Conservation (phyloP, 306 rosid species). For the Castanospermum australe region DNA sequence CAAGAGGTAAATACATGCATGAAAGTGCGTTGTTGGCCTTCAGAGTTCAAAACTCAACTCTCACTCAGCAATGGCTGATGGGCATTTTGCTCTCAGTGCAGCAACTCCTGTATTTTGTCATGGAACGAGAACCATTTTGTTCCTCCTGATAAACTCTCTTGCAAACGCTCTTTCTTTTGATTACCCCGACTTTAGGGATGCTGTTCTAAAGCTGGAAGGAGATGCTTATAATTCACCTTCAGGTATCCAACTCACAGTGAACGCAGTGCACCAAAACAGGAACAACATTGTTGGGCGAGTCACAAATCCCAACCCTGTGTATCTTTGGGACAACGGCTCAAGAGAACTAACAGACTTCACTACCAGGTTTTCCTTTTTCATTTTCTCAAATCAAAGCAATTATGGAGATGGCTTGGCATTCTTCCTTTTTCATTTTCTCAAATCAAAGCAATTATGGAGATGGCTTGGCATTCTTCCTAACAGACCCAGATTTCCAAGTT, state of each 20-base stretch:
- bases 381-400: neutral
- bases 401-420: slow-evolving; percentile 42
- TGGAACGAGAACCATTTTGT: neutral
- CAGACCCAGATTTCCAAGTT: neutral
- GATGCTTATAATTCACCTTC: neutral
- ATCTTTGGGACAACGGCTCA: slow-evolving; percentile 31
- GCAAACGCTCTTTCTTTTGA: neutral
- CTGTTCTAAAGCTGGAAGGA: neutral
- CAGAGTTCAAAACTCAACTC: neutral
- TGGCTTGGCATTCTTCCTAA: slow-evolving; percentile 43
- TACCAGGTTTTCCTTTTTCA: slow-evolving; percentile 32
- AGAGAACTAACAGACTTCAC: slow-evolving; percentile 8
- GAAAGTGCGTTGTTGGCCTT: no score
- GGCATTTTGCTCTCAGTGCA: neutral
- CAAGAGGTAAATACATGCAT: neutral
- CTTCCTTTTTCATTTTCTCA: slow-evolving; percentile 32
- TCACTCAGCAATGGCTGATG: neutral
- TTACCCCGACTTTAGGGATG: neutral
- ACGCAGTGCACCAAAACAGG: neutral
- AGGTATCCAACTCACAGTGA: neutral
- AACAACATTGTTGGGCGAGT: slow-evolving; percentile 26
- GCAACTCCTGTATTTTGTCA: neutral
- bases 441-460: neutral
- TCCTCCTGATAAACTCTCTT: slow-evolving; percentile 2
- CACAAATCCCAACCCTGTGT: neutral